These are phyloP conservation scores for Tetracladium marchalianum DNA, from an alignment of 495 filamentous ascomycete genomes.

Conservation along the genomic window DNA sequence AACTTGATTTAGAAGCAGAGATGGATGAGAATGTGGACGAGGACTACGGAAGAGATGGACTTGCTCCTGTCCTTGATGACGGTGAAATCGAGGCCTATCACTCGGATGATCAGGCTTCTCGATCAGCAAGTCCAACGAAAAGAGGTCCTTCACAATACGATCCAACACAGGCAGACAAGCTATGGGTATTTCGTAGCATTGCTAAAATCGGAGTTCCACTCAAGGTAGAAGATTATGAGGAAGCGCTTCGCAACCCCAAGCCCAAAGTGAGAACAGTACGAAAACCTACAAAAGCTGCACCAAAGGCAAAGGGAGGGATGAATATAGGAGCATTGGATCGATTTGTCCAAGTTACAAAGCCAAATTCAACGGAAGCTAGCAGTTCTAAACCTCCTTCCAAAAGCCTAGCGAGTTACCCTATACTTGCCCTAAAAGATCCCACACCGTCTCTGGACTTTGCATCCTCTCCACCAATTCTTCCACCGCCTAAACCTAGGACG, in stretches of 20 bases:
- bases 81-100: slow-evolving; percentile 41
- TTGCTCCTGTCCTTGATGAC: slow-evolving; percentile 39
- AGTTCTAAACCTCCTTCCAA: slow-evolving; percentile 1
- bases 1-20: slow-evolving; percentile 61
- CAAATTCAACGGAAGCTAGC: background rate
- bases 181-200: slow-evolving; percentile 70
- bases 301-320: slow-evolving; percentile 15
- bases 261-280: slow-evolving; percentile 12
- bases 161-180: slow-evolving; percentile 50
- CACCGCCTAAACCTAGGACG: background rate
- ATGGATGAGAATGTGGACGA: slow-evolving; percentile 46
- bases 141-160: slow-evolving; percentile 56
- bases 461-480: background rate
- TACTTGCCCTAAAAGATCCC: slow-evolving; percentile 7
- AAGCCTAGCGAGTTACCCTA: background rate
- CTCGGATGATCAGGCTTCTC: slow-evolving; percentile 31
- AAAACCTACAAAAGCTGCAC: slow-evolving; percentile 3
- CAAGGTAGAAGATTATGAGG: slow-evolving; percentile 70
- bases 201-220: slow-evolving; percentile 61
- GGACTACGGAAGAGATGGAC: slow-evolving; percentile 36
- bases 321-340: slow-evolving; percentile 14
- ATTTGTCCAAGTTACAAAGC: slow-evolving; percentile 14
- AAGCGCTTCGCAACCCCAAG: slow-evolving; percentile 44
- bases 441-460: slow-evolving; percentile 7
- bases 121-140: slow-evolving; percentile 33